Conservation (phyloP, 768 basidiomycete species). For the Amanita exitialis region DNA sequence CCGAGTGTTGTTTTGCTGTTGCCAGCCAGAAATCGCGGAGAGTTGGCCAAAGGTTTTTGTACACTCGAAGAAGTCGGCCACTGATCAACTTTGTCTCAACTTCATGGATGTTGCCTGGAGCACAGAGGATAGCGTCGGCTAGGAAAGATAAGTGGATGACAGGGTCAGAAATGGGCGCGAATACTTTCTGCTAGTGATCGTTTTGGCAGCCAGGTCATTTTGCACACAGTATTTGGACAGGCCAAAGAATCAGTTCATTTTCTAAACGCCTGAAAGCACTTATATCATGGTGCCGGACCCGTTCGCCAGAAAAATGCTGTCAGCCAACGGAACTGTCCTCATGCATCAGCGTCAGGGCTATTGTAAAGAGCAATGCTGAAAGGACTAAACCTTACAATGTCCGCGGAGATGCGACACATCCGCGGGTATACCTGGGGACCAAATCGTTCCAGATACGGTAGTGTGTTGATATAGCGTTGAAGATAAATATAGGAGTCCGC, state of each 20-base stretch:
- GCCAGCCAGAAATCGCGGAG: constrained; percentile 39
- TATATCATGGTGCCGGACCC: constrained; percentile 2
- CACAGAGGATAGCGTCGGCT: constrained; percentile 27
- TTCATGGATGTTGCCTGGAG: constrained; percentile 30
- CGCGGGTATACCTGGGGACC: constrained; percentile 13
- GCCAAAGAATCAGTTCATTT: neutral
- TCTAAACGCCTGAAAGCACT: constrained; percentile 1
- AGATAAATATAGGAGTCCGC: neutral
- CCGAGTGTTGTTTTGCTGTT: constrained; percentile 21
- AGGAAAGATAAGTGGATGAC: neutral
- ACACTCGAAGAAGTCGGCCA: constrained; percentile 35
- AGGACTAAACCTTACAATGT: constrained; percentile 13
- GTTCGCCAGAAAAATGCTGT: constrained; percentile 26
- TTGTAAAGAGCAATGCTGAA: constrained; percentile 27
- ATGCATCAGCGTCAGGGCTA: constrained; percentile 24
- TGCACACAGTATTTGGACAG: neutral
- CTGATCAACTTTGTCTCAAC: constrained; percentile 32
- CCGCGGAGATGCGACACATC: constrained; percentile 18
- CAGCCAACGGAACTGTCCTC: constrained; percentile 27
- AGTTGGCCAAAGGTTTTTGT: constrained; percentile 42
- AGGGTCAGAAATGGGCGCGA: neutral
- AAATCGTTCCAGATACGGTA: neutral
- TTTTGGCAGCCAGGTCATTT: constrained; percentile 9
- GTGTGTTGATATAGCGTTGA: neutral
- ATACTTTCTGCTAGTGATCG: constrained; percentile 13